Percentiles rank a stretch among this genome's conserved stretches.
Evolutionary conservation across 106 monocot genomes (phyloP).

Genomic region (Ottelia alismoides): DNA sequence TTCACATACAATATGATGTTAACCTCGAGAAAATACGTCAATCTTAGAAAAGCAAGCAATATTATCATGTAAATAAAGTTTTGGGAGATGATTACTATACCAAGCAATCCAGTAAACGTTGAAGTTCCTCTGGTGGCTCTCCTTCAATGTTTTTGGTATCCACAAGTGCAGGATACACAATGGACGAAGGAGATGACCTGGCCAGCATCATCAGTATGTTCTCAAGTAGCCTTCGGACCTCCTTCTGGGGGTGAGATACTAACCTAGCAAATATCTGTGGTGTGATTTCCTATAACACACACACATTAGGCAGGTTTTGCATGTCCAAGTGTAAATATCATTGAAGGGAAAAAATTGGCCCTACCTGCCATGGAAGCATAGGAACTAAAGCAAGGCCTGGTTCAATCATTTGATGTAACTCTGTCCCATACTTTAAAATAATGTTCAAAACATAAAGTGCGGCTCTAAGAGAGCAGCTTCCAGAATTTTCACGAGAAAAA

Average conservation of each 20-base stretch:
- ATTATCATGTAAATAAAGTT: background rate
- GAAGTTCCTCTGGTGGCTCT: constrained; percentile 62
- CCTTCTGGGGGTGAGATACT: constrained; percentile 75
- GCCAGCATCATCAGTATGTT: constrained; percentile 72
- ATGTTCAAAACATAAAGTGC: constrained; percentile 74
- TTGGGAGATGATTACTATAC: constrained; percentile 24
- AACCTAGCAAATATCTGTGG: constrained; percentile 92
- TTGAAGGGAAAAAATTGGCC: background rate
- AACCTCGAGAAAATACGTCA: too few species aligned
- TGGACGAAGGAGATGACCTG: constrained; percentile 72
- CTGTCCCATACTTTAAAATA: constrained; percentile 75
- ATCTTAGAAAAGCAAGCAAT: too few species aligned
- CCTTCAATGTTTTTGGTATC: constrained; percentile 78
- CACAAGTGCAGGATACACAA: constrained; percentile 87
- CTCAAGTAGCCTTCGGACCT: constrained; percentile 65
- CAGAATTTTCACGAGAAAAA: constrained; percentile 33
- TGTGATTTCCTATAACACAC: constrained; percentile 55
- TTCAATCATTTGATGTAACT: constrained; percentile 61
- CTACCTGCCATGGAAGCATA: constrained; percentile 86
- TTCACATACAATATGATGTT: too few species aligned
- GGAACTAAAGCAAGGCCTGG: constrained; percentile 53
- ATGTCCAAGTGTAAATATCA: too few species aligned
- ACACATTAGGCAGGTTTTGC: too few species aligned
- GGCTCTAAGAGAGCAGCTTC: constrained; percentile 46
- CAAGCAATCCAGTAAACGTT: constrained; percentile 56